phyloP scores from a whole-genome alignment of 2,329 filamentous ascomycete species.

The Colletotrichum abscissum region DNA sequence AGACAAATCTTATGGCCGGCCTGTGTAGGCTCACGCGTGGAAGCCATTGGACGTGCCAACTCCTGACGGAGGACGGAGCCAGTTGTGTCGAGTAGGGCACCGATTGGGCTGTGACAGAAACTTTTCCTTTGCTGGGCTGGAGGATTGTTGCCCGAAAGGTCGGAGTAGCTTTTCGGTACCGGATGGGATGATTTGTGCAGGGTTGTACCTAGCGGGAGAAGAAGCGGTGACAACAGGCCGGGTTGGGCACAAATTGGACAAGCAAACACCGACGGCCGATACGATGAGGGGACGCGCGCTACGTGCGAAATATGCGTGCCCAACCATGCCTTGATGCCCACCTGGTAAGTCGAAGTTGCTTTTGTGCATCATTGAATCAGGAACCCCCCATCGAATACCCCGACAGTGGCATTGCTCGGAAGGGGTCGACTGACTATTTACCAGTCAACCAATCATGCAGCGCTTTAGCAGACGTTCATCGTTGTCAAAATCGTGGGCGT shows the following conservation, averaged over 20 bases:
- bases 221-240: slow-evolving; percentile 44
- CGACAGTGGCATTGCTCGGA: not conserved
- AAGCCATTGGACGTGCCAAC: slow-evolving; percentile 34
- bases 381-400: not conserved
- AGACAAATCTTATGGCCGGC: slow-evolving; percentile 24
- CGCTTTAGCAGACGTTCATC: not conserved
- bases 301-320: slow-evolving; percentile 32
- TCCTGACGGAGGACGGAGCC: slow-evolving; percentile 23
- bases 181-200: slow-evolving; percentile 44
- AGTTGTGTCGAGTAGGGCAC: slow-evolving; percentile 39
- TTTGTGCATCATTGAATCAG: slow-evolving; percentile 31
- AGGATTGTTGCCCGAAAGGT: slow-evolving; percentile 47
- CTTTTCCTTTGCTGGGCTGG: slow-evolving; percentile 34
- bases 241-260: slow-evolving; percentile 38
- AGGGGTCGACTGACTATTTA: not conserved
- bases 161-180: slow-evolving; percentile 42
- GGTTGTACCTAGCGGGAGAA: slow-evolving; percentile 47
- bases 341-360: slow-evolving; percentile 27
- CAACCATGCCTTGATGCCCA: slow-evolving; percentile 40
- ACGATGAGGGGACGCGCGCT: slow-evolving; percentile 34
- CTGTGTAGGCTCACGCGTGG: slow-evolving; percentile 18
- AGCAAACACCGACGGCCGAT: slow-evolving; percentile 33
- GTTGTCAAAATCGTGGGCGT: slow-evolving; percentile 3
- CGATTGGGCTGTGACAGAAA: slow-evolving; percentile 44
- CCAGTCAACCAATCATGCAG: slow-evolving; percentile 15